Evolutionary conservation across 202 grass and related monocot genomes (phyloP), one percentile per base, ranked within the genome.

Genomic region (Dendrocalamus latiflorus): DNA sequence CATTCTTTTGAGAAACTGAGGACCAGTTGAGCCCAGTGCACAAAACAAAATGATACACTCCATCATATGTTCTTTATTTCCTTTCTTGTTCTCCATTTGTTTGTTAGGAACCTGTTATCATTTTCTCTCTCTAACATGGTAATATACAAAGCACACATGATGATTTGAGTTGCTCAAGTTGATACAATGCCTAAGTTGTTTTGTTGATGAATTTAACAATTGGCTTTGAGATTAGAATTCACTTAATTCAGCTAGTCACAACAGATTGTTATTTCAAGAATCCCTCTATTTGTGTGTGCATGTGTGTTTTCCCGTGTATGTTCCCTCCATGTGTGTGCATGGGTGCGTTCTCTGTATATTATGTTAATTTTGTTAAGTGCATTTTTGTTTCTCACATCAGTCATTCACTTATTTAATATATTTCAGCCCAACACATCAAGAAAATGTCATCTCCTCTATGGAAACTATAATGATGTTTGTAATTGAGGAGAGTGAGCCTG

Each of bases 401-500:
- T 72, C 17, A 55, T 81, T 54, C 22, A 4, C 20, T 82, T 83
- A 42, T n/a, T 28, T 74, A 64, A 57, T 83, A 69, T 76, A 54
- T 90, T 68, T 69, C 79, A 98, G 92, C 39, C 17, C 51, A 55
- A 88, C 81, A 76, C 90, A 93, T 75, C 85, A 86, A 14, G 85
- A 91, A 68, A 79, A 74, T 57, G 79, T 94, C 26, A 78, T 81
- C 69, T 9, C 53, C 69, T 93, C 82, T 53, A 93, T 98, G 92
- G 88, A 98, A 80, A 85, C 58, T 51, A 91, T 93, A 80, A 91
- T 94, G 90, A 85, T 61, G 42, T 81, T 87, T 39, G 88, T 93
- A 50, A 88, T 98, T 79, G 85, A 98, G 64, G 95, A 98, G 76
- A 98, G 90, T 63, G 95, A 98, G 71, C 79, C 92, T 67, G 85